These are phyloP conservation scores for Argentina anserina DNA, from an alignment of 306 rosid genomes.

Conservation along the genomic window DNA sequence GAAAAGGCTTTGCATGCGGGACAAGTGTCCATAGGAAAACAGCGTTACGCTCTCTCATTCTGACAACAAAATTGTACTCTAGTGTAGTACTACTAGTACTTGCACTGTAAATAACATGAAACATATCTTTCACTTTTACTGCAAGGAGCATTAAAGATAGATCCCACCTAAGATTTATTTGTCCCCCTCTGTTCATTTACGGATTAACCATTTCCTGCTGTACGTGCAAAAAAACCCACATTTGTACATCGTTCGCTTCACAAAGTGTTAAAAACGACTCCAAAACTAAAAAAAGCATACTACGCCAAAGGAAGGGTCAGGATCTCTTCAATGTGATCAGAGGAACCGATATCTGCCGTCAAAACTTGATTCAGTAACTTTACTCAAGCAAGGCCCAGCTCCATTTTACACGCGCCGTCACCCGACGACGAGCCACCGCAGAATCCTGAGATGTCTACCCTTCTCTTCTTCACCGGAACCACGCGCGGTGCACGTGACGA, in stretches of 20 bases:
- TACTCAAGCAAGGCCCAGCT: conserved; percentile 47
- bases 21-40: background rate
- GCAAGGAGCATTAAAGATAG: background rate
- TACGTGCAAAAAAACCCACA: conserved; percentile 24
- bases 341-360: conserved; percentile 43
- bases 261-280: conserved; percentile 4
- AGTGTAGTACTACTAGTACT: background rate
- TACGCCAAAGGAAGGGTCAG: conserved; percentile 23
- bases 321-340: conserved; percentile 34
- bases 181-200: conserved; percentile 22
- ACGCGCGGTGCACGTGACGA: conserved; percentile 49
- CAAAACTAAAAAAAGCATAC: background rate
- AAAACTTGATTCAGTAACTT: conserved; percentile 32
- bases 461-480: conserved; percentile 78
- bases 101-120: background rate
- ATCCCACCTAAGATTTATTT: background rate
- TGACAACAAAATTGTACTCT: background rate
- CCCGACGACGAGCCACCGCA: conserved; percentile 1
- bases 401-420: conserved; percentile 27
- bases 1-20: background rate
- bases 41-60: background rate
- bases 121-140: background rate
- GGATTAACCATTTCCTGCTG: conserved; percentile 21
- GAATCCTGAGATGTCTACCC: conserved; percentile 27
- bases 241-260: conserved; percentile 29